Base-by-base conservation (phyloP, 2,329 filamentous ascomycete species). In the Botrytis fabae region DNA sequence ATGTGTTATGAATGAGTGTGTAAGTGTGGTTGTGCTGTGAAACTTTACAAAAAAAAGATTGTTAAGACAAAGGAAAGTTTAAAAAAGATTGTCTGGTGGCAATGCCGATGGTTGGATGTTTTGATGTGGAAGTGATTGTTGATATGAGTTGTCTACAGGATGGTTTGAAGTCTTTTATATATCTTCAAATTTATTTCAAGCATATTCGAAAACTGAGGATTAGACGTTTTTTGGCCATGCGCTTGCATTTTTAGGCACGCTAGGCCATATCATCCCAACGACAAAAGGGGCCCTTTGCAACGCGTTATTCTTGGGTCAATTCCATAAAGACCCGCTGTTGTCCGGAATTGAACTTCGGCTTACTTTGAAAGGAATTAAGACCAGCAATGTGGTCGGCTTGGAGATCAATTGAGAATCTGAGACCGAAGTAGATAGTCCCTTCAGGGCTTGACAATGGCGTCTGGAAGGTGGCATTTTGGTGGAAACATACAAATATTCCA, bases 91-190 rank as follows among this genome's bases (percentile, higher is more conserved):
- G 61, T 40, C 8, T 62, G 22, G 28, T 63, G 61, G 61, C 38
- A 32, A n/a, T 63, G 61, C 61, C 25, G 38, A 28, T 63, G 28
- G 61, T n/a, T 44, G 61, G 61, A 44, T 63, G n/a, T 63, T 22
- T 40, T 63, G 38, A 63, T 63, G 61, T 44, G 61, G 61, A 63
- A 44, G n/a, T 44, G 40, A 63, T 44, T 63, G 38, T 63, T 25
- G 14, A 63, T 63, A 44, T 44, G n/a, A 63, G 61, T 28, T 63
- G 25, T 44, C 25, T 63, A 42, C 25, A 10, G 40, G 8, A n/a
- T 28, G 25, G 14, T 16, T 20, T 9, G 61, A 63, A 20, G 61
- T 16, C n/a, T 4, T 42, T 63, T 63, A 44, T 63, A 63, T 63
- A 44, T 44, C n/a, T 63, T 28, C 8, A 42, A 42, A 28, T 61